Conservation (phyloP, 352 stramenopile species). For the Pythium aquatile region DNA sequence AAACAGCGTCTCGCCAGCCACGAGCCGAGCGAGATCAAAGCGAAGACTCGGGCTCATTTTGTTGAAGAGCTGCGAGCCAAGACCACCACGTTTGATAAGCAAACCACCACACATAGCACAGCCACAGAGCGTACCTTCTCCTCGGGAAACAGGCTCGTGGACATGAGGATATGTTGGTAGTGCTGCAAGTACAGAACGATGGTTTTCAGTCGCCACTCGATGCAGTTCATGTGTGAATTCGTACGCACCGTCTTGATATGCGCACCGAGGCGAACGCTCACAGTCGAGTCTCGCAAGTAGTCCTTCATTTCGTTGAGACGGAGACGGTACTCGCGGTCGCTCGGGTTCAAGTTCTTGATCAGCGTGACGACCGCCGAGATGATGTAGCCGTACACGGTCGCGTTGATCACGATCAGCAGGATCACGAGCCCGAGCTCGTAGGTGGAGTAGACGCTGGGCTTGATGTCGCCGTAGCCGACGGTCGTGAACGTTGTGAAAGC, state of each 20-base stretch:
- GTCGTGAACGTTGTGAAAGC: conserved; percentile 91
- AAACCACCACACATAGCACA: not conserved
- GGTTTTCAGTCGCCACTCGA: too few relatives aligned
- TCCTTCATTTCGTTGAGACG: conserved; percentile 88
- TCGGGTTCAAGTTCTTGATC: conserved; percentile 77
- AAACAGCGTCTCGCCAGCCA: conserved; percentile 74
- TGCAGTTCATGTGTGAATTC: not conserved
- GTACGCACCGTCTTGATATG: conserved; percentile 64
- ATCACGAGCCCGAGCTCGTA: conserved; percentile 73
- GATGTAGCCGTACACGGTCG: conserved; percentile 82
- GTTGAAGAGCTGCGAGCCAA: conserved; percentile 59
- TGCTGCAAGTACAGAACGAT: conserved; percentile 35
- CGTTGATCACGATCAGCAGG: conserved; percentile 77
- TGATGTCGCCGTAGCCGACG: conserved; percentile 84
- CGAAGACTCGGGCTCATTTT: conserved; percentile 76
- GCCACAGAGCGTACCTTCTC: conserved; percentile 47
- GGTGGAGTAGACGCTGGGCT: conserved; percentile 66
- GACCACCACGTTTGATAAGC: not conserved
- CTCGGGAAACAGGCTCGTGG: conserved; percentile 76
- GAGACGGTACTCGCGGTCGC: conserved; percentile 69
- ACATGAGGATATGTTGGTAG: conserved; percentile 68
- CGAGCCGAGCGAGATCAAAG: conserved; percentile 78
- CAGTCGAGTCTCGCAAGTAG: conserved; percentile 66
- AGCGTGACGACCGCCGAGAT: conserved; percentile 79
- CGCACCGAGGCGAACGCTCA: conserved; percentile 49